Percentiles rank a stretch among this genome's conserved stretches.
Conservation (phyloP, 2,329 filamentous ascomycete species). For the Rutstroemia sp. region DNA sequence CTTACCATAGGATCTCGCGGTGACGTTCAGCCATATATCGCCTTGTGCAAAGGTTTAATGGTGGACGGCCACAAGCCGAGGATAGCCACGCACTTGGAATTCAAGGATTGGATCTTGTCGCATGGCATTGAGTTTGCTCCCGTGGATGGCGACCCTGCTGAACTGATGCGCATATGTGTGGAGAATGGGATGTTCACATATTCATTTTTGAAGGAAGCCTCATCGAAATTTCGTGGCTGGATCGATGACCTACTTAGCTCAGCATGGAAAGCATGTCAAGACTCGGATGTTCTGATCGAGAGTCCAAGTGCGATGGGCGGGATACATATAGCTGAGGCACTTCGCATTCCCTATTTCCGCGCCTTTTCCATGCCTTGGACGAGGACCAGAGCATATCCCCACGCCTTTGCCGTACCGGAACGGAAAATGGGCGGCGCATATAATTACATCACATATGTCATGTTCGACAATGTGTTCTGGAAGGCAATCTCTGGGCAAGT, state of each 20-base stretch:
- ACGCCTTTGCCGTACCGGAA: constrained; percentile 89
- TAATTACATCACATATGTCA: constrained; percentile 90
- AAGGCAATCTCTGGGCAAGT: constrained; percentile 84
- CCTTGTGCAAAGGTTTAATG: constrained; percentile 82
- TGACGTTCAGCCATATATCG: constrained; percentile 96
- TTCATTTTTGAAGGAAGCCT: constrained; percentile 82
- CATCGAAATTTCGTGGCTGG: constrained; percentile 85
- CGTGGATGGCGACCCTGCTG: constrained; percentile 84
- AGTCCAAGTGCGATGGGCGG: constrained; percentile 95
- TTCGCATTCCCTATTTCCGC: constrained; percentile 90
- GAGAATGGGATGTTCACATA: constrained; percentile 97
- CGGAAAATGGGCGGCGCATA: constrained; percentile 92
- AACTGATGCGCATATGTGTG: constrained; percentile 93
- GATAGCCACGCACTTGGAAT: constrained; percentile 90
- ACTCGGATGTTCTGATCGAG: constrained; percentile 85
- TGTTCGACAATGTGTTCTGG: constrained; percentile 98
- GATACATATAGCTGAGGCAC: constrained; percentile 92
- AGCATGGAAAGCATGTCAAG: constrained; percentile 77
- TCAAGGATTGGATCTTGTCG: constrained; percentile 79
- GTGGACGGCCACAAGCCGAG: constrained; percentile 79
- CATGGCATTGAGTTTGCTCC: constrained; percentile 90
- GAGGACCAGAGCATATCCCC: constrained; percentile 86
- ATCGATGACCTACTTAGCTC: constrained; percentile 80
- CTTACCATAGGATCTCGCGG: constrained; percentile 92
- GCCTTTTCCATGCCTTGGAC: constrained; percentile 99